phyloP scores from a whole-genome alignment of 495 filamentous ascomycete species.

The Tuber microsphaerosporum region DNA sequence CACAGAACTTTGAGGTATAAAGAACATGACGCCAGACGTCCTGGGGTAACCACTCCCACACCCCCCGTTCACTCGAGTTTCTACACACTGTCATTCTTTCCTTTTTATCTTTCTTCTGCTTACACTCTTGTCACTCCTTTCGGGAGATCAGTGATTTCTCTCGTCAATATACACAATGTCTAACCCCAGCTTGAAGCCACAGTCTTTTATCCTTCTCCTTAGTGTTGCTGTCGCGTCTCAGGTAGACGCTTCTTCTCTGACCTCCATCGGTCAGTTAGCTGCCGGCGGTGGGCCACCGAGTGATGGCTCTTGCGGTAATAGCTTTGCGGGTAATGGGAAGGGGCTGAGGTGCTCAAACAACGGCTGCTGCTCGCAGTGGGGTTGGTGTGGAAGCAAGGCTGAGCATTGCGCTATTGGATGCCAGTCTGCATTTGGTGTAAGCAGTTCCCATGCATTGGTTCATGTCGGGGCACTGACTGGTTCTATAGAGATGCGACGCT shows the following conservation, averaged over 20 bases:
- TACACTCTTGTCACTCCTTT: background rate
- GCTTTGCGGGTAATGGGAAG: background rate
- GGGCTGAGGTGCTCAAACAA: background rate
- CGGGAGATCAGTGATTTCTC: background rate
- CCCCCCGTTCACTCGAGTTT: background rate
- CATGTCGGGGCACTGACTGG: too few relatives aligned
- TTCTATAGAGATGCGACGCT: too few relatives aligned
- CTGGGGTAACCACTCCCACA: background rate
- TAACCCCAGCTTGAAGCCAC: background rate
- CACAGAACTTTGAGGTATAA: background rate
- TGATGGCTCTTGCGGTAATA: background rate
- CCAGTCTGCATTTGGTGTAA: too few relatives aligned
- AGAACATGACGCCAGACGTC: background rate
- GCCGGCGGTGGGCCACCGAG: background rate
- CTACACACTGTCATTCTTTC: background rate
- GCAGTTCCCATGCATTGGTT: too few relatives aligned
- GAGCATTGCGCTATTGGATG: too few relatives aligned
- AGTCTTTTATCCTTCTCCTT: background rate
- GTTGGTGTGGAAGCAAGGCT: too few relatives aligned
- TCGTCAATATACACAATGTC: background rate
- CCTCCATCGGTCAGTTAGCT: background rate
- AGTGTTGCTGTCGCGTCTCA: background rate
- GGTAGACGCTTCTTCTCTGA: background rate
- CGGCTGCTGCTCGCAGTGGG: background rate
- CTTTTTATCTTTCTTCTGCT: background rate